These are phyloP conservation scores for Micromonas pusilla DNA, from an alignment of 139 green algal species.

Conservation along the genomic window DNA sequence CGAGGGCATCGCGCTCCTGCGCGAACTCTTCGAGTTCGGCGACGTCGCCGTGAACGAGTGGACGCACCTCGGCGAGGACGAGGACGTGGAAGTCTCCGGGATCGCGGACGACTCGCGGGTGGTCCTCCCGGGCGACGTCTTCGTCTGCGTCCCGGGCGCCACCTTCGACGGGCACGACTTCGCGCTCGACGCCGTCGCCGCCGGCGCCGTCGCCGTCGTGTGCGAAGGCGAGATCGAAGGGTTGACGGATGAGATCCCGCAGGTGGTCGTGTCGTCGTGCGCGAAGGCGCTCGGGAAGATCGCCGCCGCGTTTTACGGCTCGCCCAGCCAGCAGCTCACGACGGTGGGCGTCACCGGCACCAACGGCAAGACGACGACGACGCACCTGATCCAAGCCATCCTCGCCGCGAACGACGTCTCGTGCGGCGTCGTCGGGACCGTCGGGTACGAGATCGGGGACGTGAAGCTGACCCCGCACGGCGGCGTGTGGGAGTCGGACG, in stretches of 20 bases:
- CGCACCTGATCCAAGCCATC: conserved; percentile 80
- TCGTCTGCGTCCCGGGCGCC: conserved; percentile 4
- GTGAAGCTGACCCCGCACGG: conserved; percentile 14
- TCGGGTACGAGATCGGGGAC: conserved; percentile 63
- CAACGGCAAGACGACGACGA: conserved; percentile 88
- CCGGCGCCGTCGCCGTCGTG: conserved; percentile 11
- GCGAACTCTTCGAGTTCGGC: conserved; percentile 3
- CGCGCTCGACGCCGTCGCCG: background rate
- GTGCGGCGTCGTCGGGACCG: conserved; percentile 55
- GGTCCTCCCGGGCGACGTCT: conserved; percentile 2
- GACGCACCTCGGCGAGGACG: conserved; percentile 4
- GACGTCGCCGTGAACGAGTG: background rate
- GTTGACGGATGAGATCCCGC: background rate
- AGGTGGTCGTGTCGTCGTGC: background rate
- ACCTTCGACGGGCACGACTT: background rate
- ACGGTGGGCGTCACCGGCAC: conserved; percentile 68
- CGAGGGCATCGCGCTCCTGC: background rate
- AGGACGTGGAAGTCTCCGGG: conserved; percentile 15
- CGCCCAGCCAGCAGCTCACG: conserved; percentile 41
- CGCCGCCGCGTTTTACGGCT: conserved; percentile 59
- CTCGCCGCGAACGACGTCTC: conserved; percentile 51
- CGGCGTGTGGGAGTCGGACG: conserved; percentile 38
- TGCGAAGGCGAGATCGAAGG: background rate
- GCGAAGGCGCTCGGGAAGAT: conserved; percentile 23
- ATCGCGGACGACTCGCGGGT: background rate